Percentiles rank a stretch among this genome's conserved stretches.
phyloP scores from a whole-genome alignment of 176 grass and related monocot genomes.

The Melocanna baccifera region DNA sequence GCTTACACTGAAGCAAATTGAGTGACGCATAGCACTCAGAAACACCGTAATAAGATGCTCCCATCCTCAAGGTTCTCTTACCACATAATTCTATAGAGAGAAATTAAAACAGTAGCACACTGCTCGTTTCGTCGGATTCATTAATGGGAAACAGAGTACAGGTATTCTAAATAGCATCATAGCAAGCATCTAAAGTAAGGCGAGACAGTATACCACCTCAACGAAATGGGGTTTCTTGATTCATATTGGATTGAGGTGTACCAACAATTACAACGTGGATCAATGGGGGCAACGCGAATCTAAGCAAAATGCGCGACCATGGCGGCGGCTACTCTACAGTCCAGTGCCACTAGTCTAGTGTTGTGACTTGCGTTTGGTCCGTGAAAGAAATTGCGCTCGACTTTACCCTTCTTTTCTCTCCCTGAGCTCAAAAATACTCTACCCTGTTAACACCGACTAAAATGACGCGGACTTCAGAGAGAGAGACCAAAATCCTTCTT shows the following conservation, averaged over 20 bases:
- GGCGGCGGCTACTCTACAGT: background rate
- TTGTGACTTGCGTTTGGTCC: background rate
- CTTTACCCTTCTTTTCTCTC: background rate
- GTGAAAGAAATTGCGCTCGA: background rate
- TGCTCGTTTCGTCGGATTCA: background rate
- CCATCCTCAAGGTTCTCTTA: background rate
- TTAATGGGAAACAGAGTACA: background rate
- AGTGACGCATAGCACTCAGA: background rate
- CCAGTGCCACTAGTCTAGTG: background rate
- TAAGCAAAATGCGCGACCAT: background rate
- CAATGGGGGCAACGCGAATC: background rate
- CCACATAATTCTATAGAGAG: background rate
- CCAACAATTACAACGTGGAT: background rate
- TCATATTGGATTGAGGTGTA: background rate
- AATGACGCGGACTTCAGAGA: background rate
- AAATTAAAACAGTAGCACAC: background rate
- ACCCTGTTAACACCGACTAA: background rate
- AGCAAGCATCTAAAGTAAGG: background rate
- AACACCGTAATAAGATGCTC: background rate
- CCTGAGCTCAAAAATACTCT: background rate
- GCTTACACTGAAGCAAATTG: background rate
- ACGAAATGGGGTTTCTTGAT: too few relatives aligned
- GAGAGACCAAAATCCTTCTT: background rate
- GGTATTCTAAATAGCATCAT: too few relatives aligned
- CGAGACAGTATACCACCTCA: too few relatives aligned